Percentiles rank a stretch among this genome's conserved stretches.
Evolutionary conservation across 2,329 filamentous ascomycete species (phyloP).

Genomic region (Cladorrhinum sp.): DNA sequence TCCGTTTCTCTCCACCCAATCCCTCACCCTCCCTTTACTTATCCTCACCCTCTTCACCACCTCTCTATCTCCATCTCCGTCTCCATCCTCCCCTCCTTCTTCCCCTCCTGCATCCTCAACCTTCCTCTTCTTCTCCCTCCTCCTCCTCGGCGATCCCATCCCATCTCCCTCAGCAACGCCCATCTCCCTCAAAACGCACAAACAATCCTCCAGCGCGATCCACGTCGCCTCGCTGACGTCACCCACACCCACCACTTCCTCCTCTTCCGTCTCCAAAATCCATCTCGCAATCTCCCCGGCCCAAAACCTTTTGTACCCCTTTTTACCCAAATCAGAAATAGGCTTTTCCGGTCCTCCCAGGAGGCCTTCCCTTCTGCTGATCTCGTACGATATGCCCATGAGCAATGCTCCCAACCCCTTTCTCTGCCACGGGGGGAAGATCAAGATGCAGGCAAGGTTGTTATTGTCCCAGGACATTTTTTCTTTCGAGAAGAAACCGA

Average conservation of each 20-base stretch:
- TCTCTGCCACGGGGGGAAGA: slow-evolving; percentile 94
- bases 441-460: slow-evolving; percentile 91
- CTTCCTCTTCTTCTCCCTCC: slow-evolving; percentile 20
- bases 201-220: slow-evolving; percentile 81
- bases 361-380: slow-evolving; percentile 77
- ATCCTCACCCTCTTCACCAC: slow-evolving; percentile 48
- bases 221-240: slow-evolving; percentile 75
- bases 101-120: slow-evolving; percentile 45
- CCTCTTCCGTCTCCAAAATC: slow-evolving; percentile 39
- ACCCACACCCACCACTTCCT: slow-evolving; percentile 57
- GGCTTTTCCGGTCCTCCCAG: slow-evolving; percentile 93
- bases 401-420: slow-evolving; percentile 83
- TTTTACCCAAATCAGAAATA: slow-evolving; percentile 78
- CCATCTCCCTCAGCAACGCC: slow-evolving; percentile 61
- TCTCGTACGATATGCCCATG: slow-evolving; percentile 91
- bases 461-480: slow-evolving; percentile 99
- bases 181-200: slow-evolving; percentile 77
- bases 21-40: slow-evolving; percentile 56
- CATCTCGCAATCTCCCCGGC: slow-evolving; percentile 76
- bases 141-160: slow-evolving; percentile 39
- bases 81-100: slow-evolving; percentile 28
- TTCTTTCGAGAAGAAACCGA: slow-evolving; percentile 98
- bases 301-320: slow-evolving; percentile 85
- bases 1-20: slow-evolving; percentile 62
- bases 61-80: slow-evolving; percentile 25